These are phyloP conservation scores for Kwoniella botswanensis DNA, from an alignment of 768 basidiomycete genomes.

Conservation along the genomic window DNA sequence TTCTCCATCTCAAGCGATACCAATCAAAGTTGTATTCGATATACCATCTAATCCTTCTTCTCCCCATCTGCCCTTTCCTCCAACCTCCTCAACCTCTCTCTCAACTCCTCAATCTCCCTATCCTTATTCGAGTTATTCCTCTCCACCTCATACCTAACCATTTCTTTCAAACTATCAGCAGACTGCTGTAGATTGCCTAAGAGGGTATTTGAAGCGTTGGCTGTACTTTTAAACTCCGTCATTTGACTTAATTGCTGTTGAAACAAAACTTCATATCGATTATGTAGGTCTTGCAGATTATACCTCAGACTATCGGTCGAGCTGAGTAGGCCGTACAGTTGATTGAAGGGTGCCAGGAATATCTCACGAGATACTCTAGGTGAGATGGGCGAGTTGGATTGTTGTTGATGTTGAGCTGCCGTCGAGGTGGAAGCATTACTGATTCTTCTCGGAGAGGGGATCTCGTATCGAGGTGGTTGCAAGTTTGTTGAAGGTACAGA, in stretches of 20 bases:
- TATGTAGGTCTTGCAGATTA: constrained; percentile 37
- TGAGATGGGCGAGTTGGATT: constrained; percentile 13
- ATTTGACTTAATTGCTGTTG: constrained; percentile 28
- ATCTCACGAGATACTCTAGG: constrained; percentile 27
- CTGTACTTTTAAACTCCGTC: constrained; percentile 44
- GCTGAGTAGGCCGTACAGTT: constrained; percentile 42
- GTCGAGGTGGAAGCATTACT: constrained; percentile 3
- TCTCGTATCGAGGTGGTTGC: constrained; percentile 14
- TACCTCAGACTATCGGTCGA: constrained; percentile 37
- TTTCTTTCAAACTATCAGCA: constrained; percentile 49
- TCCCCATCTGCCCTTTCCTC: constrained; percentile 21
- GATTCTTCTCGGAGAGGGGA: constrained; percentile 11
- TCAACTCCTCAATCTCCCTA: constrained; percentile 48
- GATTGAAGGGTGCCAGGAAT: constrained; percentile 42
- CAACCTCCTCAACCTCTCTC: constrained; percentile 49
- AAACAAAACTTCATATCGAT: constrained; percentile 37
- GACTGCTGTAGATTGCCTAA: constrained; percentile 41
- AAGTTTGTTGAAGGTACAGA: constrained; percentile 7
- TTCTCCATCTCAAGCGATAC: too few species aligned
- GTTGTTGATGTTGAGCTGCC: background rate
- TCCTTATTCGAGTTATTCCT: constrained; percentile 16
- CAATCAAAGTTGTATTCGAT: too few species aligned
- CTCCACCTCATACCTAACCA: constrained; percentile 52
- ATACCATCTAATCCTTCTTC: background rate
- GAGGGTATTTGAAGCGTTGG: constrained; percentile 32